Percentiles rank a stretch among this genome's conserved stretches.
These are phyloP conservation scores for Pleurotus tuber-regium DNA, from an alignment of 768 basidiomycete genomes.

Conservation along the genomic window DNA sequence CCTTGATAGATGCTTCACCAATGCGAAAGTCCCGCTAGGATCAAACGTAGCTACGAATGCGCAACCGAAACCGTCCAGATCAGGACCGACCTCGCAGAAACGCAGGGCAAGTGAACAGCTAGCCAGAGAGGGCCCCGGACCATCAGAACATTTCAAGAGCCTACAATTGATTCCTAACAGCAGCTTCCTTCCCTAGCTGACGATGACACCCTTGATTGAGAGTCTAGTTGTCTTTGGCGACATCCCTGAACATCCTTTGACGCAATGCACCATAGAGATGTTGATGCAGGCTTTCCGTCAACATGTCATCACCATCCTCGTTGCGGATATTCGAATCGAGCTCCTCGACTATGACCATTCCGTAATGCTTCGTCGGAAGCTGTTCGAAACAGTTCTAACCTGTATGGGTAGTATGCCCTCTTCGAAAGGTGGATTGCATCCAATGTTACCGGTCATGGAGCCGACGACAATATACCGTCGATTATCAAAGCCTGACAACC, in stretches of 20 bases:
- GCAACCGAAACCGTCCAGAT: not conserved
- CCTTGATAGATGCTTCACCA: too few relatives aligned
- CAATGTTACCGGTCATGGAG: not conserved
- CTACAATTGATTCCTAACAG: too few relatives aligned
- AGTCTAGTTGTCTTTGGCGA: not conserved
- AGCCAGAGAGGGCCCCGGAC: too few relatives aligned
- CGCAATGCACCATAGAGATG: constrained; percentile 23
- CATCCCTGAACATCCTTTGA: not conserved
- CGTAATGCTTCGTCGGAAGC: constrained; percentile 10
- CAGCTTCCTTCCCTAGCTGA: too few relatives aligned
- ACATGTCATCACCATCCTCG: constrained; percentile 17
- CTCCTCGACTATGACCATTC: constrained; percentile 18
- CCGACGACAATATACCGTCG: not conserved
- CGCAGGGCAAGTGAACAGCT: not conserved
- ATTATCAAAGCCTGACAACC: not conserved
- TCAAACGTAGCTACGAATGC: not conserved
- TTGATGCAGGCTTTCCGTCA: constrained; percentile 19
- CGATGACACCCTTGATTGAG: not conserved
- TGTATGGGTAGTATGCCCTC: not conserved
- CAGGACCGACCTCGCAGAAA: not conserved
- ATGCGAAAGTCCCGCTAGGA: too few relatives aligned
- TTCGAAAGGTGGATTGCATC: not conserved
- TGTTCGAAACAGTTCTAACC: constrained; percentile 3
- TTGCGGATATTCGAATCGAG: constrained; percentile 17
- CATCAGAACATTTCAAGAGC: too few relatives aligned